Evolutionary conservation across 1,284 basidiomycete species (phyloP).

Genomic region (Tylopilus sp.): DNA sequence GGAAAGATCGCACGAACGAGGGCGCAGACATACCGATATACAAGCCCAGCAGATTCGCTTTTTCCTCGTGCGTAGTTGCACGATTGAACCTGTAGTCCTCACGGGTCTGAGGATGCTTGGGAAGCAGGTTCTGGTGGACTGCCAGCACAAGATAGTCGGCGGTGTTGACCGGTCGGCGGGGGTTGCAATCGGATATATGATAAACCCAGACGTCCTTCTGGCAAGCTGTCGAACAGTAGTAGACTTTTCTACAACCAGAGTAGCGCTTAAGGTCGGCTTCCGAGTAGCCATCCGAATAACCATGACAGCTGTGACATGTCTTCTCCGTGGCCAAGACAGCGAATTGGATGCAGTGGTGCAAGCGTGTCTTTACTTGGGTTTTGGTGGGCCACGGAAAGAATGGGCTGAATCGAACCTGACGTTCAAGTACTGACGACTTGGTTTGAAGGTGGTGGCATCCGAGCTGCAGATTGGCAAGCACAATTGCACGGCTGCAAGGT

Average conservation of each 20-base stretch:
- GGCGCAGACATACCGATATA: not conserved
- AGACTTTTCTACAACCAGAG: not conserved
- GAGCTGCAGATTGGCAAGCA: too few relatives aligned
- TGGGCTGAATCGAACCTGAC: too few relatives aligned
- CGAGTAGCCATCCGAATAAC: not conserved
- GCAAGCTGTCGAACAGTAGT: not conserved
- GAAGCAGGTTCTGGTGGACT: not conserved
- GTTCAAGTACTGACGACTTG: too few relatives aligned
- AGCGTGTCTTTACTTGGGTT: too few relatives aligned
- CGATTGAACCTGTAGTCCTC: not conserved
- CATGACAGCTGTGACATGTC: conserved; percentile 1
- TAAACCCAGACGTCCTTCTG: not conserved
- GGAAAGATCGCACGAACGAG: not conserved
- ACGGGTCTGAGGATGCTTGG: not conserved
- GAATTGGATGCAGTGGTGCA: not conserved
- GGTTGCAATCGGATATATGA: conserved; percentile 1
- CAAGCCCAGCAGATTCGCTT: not conserved
- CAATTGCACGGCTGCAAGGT: too few relatives aligned
- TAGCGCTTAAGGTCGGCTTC: conserved; percentile 5
- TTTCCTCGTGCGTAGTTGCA: not conserved
- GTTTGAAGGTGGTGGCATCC: too few relatives aligned
- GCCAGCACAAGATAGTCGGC: not conserved
- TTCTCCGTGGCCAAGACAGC: not conserved
- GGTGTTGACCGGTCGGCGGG: not conserved
- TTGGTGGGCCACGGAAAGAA: too few relatives aligned